phyloP scores from a whole-genome alignment of 2,329 filamentous ascomycete genomes.

The Grosmannia serpens region DNA sequence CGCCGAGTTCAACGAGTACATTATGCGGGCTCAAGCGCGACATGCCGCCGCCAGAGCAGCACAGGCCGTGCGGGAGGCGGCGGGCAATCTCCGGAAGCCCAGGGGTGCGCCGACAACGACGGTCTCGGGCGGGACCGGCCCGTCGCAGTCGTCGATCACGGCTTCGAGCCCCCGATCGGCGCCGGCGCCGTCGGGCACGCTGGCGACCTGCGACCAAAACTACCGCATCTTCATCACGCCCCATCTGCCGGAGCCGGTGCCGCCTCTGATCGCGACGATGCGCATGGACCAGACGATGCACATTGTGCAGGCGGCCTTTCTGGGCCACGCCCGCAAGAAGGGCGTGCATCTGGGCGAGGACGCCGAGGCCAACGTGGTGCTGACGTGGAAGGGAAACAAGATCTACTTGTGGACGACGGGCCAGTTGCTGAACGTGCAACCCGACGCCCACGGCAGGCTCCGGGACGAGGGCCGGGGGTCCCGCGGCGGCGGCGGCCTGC shows the following conservation, averaged over 20 bases:
- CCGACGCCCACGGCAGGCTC: conserved; percentile 31
- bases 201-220: conserved; percentile 13
- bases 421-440: conserved; percentile 50
- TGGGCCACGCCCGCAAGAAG: conserved; percentile 44
- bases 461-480: conserved; percentile 18
- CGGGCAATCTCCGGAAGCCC: neutral
- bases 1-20: conserved; percentile 13
- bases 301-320: conserved; percentile 59
- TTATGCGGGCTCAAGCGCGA: conserved; percentile 9
- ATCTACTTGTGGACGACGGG: conserved; percentile 70
- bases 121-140: neutral
- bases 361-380: conserved; percentile 46
- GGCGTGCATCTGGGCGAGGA: conserved; percentile 25
- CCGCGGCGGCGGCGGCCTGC: conserved; percentile 27
- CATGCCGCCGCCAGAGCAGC: conserved; percentile 7
- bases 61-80: conserved; percentile 2
- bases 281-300: conserved; percentile 56
- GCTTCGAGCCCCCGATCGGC: neutral
- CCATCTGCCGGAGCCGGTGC: conserved; percentile 32
- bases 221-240: conserved; percentile 52
- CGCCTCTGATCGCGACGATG: conserved; percentile 47
- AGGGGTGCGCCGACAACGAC: neutral
- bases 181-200: neutral
- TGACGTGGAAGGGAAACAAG: conserved; percentile 66
- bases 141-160: neutral